Conservation (phyloP, 2,329 filamentous ascomycete genomes). For the Aulographum hederae region DNA sequence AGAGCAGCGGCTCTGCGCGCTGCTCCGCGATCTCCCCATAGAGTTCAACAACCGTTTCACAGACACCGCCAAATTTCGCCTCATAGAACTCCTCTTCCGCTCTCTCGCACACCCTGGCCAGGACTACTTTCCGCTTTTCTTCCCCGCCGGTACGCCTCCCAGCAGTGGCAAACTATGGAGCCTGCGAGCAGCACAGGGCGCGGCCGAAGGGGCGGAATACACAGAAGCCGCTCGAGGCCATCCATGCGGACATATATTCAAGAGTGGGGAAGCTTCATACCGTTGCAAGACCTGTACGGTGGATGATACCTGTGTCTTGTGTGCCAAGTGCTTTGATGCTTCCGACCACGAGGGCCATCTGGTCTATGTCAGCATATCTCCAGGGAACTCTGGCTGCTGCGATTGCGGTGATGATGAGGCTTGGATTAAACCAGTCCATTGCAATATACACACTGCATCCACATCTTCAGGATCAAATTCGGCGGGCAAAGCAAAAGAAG, state of each 20-base stretch:
- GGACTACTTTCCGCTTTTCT: slow-evolving; percentile 62
- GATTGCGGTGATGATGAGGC: slow-evolving; percentile 94
- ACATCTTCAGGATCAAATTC: slow-evolving; percentile 14
- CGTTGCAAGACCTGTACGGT: slow-evolving; percentile 84
- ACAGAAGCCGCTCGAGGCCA: slow-evolving; percentile 81
- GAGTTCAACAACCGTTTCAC: slow-evolving; percentile 60
- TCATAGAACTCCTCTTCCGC: slow-evolving; percentile 69
- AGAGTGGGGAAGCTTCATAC: slow-evolving; percentile 82
- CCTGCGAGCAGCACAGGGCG: slow-evolving; percentile 72
- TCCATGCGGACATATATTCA: slow-evolving; percentile 94
- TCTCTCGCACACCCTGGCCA: slow-evolving; percentile 61
- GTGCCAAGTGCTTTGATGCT: slow-evolving; percentile 82
- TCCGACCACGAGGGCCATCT: slow-evolving; percentile 90
- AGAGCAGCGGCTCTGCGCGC: slow-evolving; percentile 69
- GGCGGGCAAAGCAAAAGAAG: slow-evolving; percentile 39
- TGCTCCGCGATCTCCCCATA: slow-evolving; percentile 60
- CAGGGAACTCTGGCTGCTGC: slow-evolving; percentile 88
- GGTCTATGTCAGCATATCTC: slow-evolving; percentile 73
- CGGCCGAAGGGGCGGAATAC: slow-evolving; percentile 88
- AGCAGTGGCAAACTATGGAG: slow-evolving; percentile 48
- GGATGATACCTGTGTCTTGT: slow-evolving; percentile 91
- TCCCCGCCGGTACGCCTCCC: slow-evolving; percentile 51
- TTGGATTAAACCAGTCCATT: slow-evolving; percentile 74
- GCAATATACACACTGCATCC: slow-evolving; percentile 70
- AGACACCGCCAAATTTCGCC: slow-evolving; percentile 48